A percentile compares a stretch with the other conserved stretches of the same genome.
These are phyloP conservation scores for Exophiala oligosperma DNA, from an alignment of 2,329 filamentous ascomycete genomes.

Conservation along the genomic window DNA sequence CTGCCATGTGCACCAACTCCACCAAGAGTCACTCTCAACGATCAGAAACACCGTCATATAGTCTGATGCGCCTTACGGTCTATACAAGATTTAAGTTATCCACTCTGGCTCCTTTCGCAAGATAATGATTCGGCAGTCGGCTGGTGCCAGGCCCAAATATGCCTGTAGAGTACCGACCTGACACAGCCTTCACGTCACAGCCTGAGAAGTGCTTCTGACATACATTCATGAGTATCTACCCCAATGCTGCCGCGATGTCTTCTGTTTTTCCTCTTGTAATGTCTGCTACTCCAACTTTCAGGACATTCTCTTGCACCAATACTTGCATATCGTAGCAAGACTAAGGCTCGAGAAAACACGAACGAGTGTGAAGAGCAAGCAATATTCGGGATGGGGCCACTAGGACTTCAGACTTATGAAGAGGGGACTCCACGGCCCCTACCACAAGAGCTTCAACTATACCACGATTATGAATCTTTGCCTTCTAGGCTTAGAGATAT, in stretches of 20 bases:
- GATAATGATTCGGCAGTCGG: too few relatives aligned
- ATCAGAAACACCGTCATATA: too few relatives aligned
- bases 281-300: not conserved
- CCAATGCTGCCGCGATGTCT: slow-evolving; percentile 9
- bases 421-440: slow-evolving; percentile 15
- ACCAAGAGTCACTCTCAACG: too few relatives aligned
- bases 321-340: not conserved
- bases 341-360: not conserved
- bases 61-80: not conserved
- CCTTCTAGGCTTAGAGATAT: slow-evolving; percentile 22
- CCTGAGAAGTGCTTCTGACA: not conserved
- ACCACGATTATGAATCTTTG: slow-evolving; percentile 13
- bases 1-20: too few relatives aligned
- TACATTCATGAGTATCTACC: not conserved
- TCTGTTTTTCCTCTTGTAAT: slow-evolving; percentile 2
- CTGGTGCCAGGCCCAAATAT: not conserved
- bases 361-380: not conserved
- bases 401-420: not conserved
- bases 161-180: not conserved
- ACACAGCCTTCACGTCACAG: not conserved
- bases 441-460: slow-evolving; percentile 16
- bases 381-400: slow-evolving; percentile 8
- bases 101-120: too few relatives aligned
- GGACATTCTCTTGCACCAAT: slow-evolving; percentile 4
- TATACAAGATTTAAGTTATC: not conserved